Base-by-base conservation (phyloP, 208 protist genomes). In the Leptomonas pyrrhocoris region DNA sequence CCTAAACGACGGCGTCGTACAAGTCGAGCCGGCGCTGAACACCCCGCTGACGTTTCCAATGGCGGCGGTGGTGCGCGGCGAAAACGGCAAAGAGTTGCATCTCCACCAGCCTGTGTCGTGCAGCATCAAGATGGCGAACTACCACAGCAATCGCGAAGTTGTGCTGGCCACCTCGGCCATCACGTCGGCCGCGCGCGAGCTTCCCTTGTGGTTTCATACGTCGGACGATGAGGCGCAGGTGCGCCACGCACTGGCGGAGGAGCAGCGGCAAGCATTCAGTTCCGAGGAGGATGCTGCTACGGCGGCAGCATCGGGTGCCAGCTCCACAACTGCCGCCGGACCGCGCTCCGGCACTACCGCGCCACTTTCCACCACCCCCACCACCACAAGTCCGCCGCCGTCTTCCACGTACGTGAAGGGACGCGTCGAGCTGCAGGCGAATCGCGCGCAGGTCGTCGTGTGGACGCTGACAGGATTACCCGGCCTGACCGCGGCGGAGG, bases 401-500 rank as follows among this genome's bases (percentile, higher is more conserved):
- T 12, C 46, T 12, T 38, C 59, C 28, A 54, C 55, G 38, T 80
- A 73, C 45, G 63, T 40, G 27, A 71, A 63, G 38, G 75, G 82
- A 21, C 77, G 85, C 18, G 70, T 86, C 18, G 73, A 70, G 40
- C 48, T 91, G n/a, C 77, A 84, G 27, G 77, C 85, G 21, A 72
- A 74, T 15, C 82, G 77, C 34, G 73, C 72, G 25, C 73, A 86
- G 63, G 69, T 65, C 11, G 68, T 91, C 9, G 68, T 75, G 40
- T 91, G 81, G 79, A 88, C 80, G 38, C 56, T 91, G 43, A 77
- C 74, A 2, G 53, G 64, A 12, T 28, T 84, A 25, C 87, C 87
- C 19, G 16, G 38, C 3, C 62, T 93, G n/a, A 84, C 75, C 13
- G 21, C 57, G 19, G 75, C 80, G 46, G 73, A 93, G 57, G 68